These are phyloP conservation scores for Coriaria nepalensis DNA, from an alignment of 306 rosid genomes.

Conservation along the genomic window DNA sequence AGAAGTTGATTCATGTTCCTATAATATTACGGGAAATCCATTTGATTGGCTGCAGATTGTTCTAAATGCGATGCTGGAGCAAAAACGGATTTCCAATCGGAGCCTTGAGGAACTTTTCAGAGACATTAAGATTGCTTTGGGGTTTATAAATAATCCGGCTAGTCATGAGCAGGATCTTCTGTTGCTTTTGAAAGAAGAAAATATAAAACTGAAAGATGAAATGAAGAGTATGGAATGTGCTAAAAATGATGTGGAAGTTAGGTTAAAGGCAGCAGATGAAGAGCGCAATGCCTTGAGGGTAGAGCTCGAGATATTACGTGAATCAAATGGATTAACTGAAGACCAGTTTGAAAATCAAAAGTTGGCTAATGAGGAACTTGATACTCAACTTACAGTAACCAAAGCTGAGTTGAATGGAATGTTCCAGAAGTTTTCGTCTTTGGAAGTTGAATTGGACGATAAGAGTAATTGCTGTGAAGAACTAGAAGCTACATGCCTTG, in stretches of 20 bases:
- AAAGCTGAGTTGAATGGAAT: slow-evolving; percentile 40
- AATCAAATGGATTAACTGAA: slow-evolving; percentile 29
- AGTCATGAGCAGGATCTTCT: slow-evolving; percentile 18
- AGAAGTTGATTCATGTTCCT: slow-evolving; percentile 17
- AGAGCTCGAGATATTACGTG: slow-evolving; percentile 28
- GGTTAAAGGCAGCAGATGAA: slow-evolving; percentile 24
- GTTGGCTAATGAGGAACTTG: slow-evolving; percentile 29
- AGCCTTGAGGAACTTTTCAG: slow-evolving; percentile 47
- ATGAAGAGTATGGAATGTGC: slow-evolving; percentile 29
- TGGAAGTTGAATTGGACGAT: slow-evolving; percentile 64
- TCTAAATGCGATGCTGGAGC: slow-evolving; percentile 47
- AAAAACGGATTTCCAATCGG: slow-evolving; percentile 39
- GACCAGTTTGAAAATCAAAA: slow-evolving; percentile 29
- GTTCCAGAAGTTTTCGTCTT: slow-evolving; percentile 51
- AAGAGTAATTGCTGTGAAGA: slow-evolving; percentile 59
- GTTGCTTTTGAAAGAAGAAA: slow-evolving; percentile 29
- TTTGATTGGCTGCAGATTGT: slow-evolving; percentile 84
- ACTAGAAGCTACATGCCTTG: slow-evolving; percentile 65
- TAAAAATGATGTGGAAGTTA: slow-evolving; percentile 36
- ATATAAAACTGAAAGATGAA: slow-evolving; percentile 35
- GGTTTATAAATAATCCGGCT: slow-evolving; percentile 27
- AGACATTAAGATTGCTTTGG: slow-evolving; percentile 62
- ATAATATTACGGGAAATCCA: slow-evolving; percentile 20
- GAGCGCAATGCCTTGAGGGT: slow-evolving; percentile 29
- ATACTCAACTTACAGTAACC: slow-evolving; percentile 30